Conservation (phyloP, 192 early-diverging fungal genomes). For the Backusella luteola region DNA sequence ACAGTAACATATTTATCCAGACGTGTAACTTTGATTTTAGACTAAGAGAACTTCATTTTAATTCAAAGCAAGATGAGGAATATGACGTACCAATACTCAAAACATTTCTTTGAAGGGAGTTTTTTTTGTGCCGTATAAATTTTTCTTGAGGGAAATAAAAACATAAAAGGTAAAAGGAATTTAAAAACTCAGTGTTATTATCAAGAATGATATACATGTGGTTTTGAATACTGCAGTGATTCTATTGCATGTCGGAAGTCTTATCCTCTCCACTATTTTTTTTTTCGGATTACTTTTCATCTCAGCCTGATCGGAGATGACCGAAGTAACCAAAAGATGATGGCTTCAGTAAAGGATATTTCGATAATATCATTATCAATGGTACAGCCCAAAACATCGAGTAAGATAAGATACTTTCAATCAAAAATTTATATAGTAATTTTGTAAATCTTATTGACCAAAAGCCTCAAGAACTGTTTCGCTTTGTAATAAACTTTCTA, state of each 20-base stretch:
- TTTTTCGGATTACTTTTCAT: not conserved
- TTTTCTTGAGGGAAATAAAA: not conserved
- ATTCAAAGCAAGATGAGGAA: not conserved
- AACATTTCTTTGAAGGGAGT: not conserved
- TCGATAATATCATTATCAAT: too few relatives aligned
- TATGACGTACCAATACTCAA: not conserved
- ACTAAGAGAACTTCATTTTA: not conserved
- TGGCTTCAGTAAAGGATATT: too few relatives aligned
- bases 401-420: too few relatives aligned
- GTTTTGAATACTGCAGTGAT: too few relatives aligned
- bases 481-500: too few relatives aligned
- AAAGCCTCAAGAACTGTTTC: too few relatives aligned
- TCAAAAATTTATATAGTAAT: too few relatives aligned
- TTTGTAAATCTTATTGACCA: too few relatives aligned
- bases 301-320: not conserved
- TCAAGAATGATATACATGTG: too few relatives aligned
- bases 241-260: not conserved
- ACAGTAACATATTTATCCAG: not conserved
- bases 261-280: not conserved
- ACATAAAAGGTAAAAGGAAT: not conserved
- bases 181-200: not conserved
- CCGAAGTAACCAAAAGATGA: not conserved
- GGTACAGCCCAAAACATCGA: too few relatives aligned
- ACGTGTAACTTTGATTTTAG: not conserved
- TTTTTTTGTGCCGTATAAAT: too few relatives aligned